Conservation (phyloP, 306 rosid genomes). For the Cicer cuneatum region DNA sequence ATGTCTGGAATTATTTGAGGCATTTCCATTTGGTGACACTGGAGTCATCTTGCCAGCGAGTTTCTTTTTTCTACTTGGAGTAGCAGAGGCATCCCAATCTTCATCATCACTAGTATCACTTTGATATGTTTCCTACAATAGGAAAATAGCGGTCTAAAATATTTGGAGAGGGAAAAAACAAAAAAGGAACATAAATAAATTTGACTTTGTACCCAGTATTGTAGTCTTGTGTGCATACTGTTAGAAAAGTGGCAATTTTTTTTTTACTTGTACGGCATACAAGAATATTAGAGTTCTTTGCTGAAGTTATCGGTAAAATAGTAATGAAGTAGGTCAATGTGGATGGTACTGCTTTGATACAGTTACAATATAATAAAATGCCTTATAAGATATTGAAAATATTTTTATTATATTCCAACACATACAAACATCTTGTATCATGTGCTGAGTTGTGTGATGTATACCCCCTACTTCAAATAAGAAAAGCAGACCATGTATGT, state of each 20-base stretch:
- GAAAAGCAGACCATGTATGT: constrained; percentile 29
- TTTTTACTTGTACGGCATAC: background rate
- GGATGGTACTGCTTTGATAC: background rate
- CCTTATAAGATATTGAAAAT: background rate
- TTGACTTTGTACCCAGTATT: constrained; percentile 14
- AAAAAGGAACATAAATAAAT: constrained; percentile 20
- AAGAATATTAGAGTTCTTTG: constrained; percentile 5
- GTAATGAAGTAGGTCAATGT: background rate
- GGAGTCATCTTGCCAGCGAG: constrained; percentile 38
- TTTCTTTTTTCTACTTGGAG: constrained; percentile 50
- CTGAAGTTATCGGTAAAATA: background rate
- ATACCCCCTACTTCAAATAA: constrained; percentile 30
- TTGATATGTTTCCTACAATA: constrained; percentile 73
- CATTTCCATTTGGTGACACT: constrained; percentile 54
- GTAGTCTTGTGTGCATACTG: background rate
- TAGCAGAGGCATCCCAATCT: constrained; percentile 59
- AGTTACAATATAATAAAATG: background rate
- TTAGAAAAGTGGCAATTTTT: background rate
- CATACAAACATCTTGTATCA: background rate
- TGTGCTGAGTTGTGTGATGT: background rate
- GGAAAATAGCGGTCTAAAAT: constrained; percentile 45
- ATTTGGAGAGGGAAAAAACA: constrained; percentile 24
- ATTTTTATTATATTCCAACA: background rate
- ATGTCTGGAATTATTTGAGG: constrained; percentile 42
- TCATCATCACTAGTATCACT: constrained; percentile 85